Evolutionary conservation across 164 flowering plant genomes (phyloP).

Genomic region (Berberis thunbergii): DNA sequence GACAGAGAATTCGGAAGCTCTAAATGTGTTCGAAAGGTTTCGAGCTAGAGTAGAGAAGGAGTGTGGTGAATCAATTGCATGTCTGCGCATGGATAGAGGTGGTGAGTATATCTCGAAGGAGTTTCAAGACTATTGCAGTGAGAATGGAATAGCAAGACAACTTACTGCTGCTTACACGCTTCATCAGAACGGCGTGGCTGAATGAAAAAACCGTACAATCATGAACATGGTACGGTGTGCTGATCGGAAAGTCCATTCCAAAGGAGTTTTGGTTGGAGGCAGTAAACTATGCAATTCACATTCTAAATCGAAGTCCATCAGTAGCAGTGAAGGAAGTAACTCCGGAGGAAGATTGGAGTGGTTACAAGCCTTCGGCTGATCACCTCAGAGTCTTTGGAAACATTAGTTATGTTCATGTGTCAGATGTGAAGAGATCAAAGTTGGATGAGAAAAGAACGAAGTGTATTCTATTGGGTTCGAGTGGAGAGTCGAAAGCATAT

Average conservation of each 20-base stretch:
- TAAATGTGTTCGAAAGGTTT: neutral
- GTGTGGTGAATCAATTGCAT: neutral
- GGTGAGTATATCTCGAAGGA: conserved; percentile 1
- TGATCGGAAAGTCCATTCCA: neutral
- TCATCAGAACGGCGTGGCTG: neutral
- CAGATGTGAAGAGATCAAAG: neutral
- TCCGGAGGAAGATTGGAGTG: neutral
- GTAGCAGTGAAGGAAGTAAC: neutral
- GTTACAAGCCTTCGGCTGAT: neutral
- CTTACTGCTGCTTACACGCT: neutral
- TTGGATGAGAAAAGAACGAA: neutral
- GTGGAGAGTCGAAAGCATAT: neutral
- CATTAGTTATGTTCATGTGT: neutral
- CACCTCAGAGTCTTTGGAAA: neutral
- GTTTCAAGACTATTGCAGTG: too few relatives aligned
- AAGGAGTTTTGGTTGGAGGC: neutral
- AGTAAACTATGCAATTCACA: neutral
- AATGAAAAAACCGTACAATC: too few relatives aligned
- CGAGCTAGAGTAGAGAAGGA: neutral
- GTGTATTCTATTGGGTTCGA: neutral
- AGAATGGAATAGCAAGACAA: neutral
- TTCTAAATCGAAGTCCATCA: neutral
- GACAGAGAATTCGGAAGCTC: conserved; percentile 3
- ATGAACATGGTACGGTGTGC: neutral
- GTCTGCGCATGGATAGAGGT: neutral